Evolutionary conservation across 306 rosid genomes (phyloP), one percentile per base, ranked within the genome.

Genomic region (Cicer judaicum): DNA sequence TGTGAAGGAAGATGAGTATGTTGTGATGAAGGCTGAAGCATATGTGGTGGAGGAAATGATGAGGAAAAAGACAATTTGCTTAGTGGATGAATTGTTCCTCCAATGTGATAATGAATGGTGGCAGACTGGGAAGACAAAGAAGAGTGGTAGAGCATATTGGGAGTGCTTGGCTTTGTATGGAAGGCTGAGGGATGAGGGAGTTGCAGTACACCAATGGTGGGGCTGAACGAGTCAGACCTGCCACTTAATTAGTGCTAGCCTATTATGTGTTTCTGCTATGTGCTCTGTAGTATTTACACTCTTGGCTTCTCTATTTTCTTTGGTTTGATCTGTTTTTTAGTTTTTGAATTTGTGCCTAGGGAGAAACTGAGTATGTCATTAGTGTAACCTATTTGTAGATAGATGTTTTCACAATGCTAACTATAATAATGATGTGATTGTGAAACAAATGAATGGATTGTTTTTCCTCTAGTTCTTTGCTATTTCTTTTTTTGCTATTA

Each of bases 121-220:
- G 92, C 75, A 79, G 16, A 60, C 46, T 24, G 84, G 72, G 48
- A 67, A 72, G 73, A 50, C 42, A 14, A 57, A 50, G 42, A 74
- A 82, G 68, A 77, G 80, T 43, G 76, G 84, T 48, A 85, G 88
- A 73, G 86, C 89, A 55, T 88, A 85, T 74, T 87, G 91, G 93
- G 90, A 87, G 73, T 88, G 90, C 59, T 59, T 90, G 78, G 83
- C 84, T 64, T 74, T 88, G 88, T 87, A 88, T 83, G 93, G 87
- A 76, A 88, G 82, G 80, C 68, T 90, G 62, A 86, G 72, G 75
- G 91, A 88, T 70, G 87, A 79, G 38, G 96, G 96, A 67, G 85
- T 86, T 79, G 91, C 86, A 34, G 93, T 90, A 4, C 91, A 90
- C 70, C 89, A 85, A 73, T 88, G 96, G 93, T 86, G 89, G 87